Evolutionary conservation across 345 rosid species (phyloP).

Genomic region (Eucalyptus sp.): DNA sequence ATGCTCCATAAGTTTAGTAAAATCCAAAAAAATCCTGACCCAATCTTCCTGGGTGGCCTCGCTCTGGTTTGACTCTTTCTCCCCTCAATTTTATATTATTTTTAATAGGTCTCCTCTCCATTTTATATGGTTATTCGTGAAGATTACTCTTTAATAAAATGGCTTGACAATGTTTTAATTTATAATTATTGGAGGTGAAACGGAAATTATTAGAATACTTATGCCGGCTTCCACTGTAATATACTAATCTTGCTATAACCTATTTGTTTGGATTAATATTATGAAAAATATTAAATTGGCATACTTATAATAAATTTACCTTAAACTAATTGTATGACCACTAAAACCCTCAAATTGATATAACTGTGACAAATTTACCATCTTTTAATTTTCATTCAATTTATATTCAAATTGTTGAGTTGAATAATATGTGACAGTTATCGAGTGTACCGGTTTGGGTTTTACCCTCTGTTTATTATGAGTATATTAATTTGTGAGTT

Average conservation of each 20-base stretch:
- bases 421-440: accelerated
- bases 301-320: accelerated
- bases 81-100: not conserved
- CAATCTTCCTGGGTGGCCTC: not conserved
- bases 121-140: not conserved
- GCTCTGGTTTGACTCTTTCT: not conserved
- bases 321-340: no score
- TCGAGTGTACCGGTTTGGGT: accelerated
- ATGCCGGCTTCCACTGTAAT: not conserved
- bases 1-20: not conserved
- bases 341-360: accelerated
- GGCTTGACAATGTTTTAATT: not conserved
- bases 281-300: accelerated
- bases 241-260: no score
- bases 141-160: not conserved
- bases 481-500: not conserved
- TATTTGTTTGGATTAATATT: not conserved
- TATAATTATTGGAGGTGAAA: not conserved
- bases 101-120: not conserved
- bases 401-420: not conserved
- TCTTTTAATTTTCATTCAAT: no score
- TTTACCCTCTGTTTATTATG: not conserved
- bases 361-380: accelerated
- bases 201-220: not conserved
- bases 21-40: not conserved